Evolutionary conservation across 2,329 filamentous ascomycete species (phyloP), one percentile per base, ranked within the genome.

Genomic region (Trichophyton mentagrophytes): DNA sequence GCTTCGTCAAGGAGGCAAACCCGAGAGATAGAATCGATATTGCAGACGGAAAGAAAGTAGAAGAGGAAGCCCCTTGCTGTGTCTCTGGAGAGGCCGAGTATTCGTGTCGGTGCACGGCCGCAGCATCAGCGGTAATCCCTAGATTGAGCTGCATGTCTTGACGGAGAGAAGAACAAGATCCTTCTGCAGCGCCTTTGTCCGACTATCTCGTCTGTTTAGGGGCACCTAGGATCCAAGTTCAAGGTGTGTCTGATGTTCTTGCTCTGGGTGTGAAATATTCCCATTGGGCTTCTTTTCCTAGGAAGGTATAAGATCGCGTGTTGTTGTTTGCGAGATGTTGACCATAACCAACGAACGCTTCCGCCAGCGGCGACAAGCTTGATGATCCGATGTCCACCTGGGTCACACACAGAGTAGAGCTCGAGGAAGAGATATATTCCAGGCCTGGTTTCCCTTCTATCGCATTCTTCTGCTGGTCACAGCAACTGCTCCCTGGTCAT

Each of bases 61-160:
- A 27, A 27, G 36, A 27, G n/a, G 36, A 27, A 38, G 33, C 36
- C 27, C 30, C 40, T 20, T 11, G 20, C 9, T 30, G 40, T n/a
- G 38, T 38, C 22, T 58, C 56, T 25, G 56, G 33, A 62, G 36
- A 66, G 61, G 56, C 33, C 36, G 65, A 67, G 60, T 68, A 65
- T 59, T 76, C 74, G 69, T 69, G 69, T 56, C 69, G 64, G 66
- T 76, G 74, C 36, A 72, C 72, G 62, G 74, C 74, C 66, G 74
- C 74, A 63, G 72, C 74, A 67, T 76, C 72, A 65, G 74, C 74
- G 65, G 74, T 72, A 65, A 75, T 66, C 60, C 74, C 74, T 64
- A 76, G 68, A 65, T 74, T 63, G 57, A 63, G 59, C 33, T 59
- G 44, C 62, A 63, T 63, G 13, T 38, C 60, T 55, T 33, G 8